phyloP scores from a whole-genome alignment of 441 rosid species.

The Corymbia citriodora region DNA sequence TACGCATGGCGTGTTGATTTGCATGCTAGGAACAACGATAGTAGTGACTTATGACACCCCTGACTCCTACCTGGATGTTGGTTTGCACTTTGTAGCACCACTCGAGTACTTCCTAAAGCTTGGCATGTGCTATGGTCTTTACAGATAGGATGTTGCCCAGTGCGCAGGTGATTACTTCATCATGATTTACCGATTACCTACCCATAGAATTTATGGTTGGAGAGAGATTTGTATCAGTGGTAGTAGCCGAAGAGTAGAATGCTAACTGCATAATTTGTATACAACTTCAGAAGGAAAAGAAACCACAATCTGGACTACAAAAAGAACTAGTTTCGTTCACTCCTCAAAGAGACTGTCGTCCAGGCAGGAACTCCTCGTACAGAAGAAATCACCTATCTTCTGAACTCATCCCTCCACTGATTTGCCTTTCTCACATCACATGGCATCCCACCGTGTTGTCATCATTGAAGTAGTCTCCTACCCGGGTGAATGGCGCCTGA shows the following conservation, averaged over 20 bases:
- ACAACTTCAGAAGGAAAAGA: not conserved
- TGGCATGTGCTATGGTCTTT: not conserved
- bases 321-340: not conserved
- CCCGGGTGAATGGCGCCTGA: slow-evolving; percentile 25
- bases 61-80: not conserved
- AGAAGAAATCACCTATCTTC: not conserved
- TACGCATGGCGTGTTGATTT: not conserved
- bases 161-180: not conserved
- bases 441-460: slow-evolving; percentile 53
- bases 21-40: not conserved
- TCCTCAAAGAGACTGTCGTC: not conserved
- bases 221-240: not conserved
- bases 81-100: not conserved
- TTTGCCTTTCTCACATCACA: slow-evolving; percentile 32
- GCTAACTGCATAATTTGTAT: not conserved
- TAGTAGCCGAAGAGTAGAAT: not conserved
- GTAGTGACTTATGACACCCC: not conserved
- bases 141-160: not conserved
- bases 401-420: not conserved
- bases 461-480: slow-evolving; percentile 53
- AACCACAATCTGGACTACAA: not conserved
- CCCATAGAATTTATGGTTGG: not conserved
- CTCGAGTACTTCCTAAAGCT: not conserved
- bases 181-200: not conserved
- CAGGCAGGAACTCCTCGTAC: not conserved